phyloP scores from a whole-genome alignment of 805 yeast species.

The Sugiyamaella lignohabitans region DNA sequence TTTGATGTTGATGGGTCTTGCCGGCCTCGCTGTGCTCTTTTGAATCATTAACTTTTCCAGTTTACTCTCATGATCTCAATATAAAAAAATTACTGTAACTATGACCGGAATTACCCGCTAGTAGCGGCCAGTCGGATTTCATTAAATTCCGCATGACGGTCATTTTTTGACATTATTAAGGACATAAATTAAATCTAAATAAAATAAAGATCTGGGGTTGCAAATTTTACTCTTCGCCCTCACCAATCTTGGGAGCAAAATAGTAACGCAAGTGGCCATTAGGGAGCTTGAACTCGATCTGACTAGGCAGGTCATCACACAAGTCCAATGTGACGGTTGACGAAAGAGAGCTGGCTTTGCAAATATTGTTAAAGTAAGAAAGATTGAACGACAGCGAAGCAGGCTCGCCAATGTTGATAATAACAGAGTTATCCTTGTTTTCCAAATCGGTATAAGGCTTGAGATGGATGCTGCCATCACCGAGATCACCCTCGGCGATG shows the following conservation, averaged over 20 bases:
- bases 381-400: slow-evolving; percentile 87
- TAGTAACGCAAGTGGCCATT: slow-evolving; percentile 93
- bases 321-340: slow-evolving; percentile 73
- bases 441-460: slow-evolving; percentile 82
- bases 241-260: slow-evolving; percentile 96
- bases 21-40: no score
- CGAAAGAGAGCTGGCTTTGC: slow-evolving; percentile 81
- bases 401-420: slow-evolving; percentile 75
- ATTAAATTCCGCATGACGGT: no score
- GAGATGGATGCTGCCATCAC: slow-evolving; percentile 77
- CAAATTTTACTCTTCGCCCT: slow-evolving; percentile 44
- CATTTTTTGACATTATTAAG: no score
- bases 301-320: slow-evolving; percentile 87
- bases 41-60: no score
- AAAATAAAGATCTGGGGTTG: no score
- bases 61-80: no score
- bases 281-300: slow-evolving; percentile 84
- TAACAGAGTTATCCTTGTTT: slow-evolving; percentile 61
- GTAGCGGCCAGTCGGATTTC: no score
- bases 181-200: no score
- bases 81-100: no score
- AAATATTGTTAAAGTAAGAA: slow-evolving; percentile 83
- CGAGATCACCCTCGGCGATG: slow-evolving; percentile 85
- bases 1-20: no score
- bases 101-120: no score